Evolutionary conservation across 495 filamentous ascomycete genomes (phyloP), one percentile per base, ranked within the genome.

Genomic region (Penicillium canescens): DNA sequence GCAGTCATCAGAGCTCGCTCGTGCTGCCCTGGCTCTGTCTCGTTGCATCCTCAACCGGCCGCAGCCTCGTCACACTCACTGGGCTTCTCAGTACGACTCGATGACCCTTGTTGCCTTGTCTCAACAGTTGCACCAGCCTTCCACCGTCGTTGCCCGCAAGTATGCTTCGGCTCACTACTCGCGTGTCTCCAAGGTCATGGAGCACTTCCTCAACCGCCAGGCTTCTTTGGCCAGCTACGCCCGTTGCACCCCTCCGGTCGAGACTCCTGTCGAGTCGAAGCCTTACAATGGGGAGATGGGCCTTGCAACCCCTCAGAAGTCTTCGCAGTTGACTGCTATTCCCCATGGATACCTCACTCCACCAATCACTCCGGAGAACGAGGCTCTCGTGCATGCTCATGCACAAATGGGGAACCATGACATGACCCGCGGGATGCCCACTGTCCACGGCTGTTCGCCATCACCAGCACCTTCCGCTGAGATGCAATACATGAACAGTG

Each of bases 291-390:
- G 63, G 58, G 80, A 79, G 55, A 75, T 76, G 54, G 78, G 74
- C 58, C 85, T 81, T 66, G 87, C 82, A 57, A 98, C 94, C 8
- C 95, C 94, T 20, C 88, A 93, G 65, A 98, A 98, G 78, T 80
- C 81, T 12, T 78, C 85, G 42, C 77, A 82, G 44, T 71, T 78
- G 28, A 79, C 82, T 26, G 79, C 82, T 50, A 78, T 88, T 52
- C 83, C 85, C 12, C 83, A 91, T 63, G 95, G 93, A 20, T 93
- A 92, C 66, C 83, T 94, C 52, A 98, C 94, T 20, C 94, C 94
- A 16, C 94, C 94, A 3, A 96, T 98, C 65, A 98, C 95, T 0
- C 94, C 94, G n/a, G 91, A 95, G 59, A 86, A 86, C 18, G 81
- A 84, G 48, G 81, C 76, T 46, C 89, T 85, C 52, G 36, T 48